phyloP scores from a whole-genome alignment of 306 rosid species.

The Corylus heterophylla region DNA sequence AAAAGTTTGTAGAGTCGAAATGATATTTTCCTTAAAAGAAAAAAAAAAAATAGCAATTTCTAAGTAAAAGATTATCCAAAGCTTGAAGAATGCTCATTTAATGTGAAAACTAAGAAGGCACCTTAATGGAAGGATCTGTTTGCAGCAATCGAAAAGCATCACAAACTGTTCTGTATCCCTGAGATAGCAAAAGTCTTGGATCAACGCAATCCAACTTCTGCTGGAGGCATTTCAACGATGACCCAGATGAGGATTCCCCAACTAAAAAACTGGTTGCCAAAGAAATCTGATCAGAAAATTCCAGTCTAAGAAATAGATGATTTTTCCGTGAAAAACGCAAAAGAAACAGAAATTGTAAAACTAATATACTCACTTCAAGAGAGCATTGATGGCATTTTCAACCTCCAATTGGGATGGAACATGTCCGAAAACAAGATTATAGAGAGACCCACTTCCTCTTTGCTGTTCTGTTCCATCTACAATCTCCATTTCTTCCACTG shows the following conservation, averaged over 20 bases:
- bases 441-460: conserved; percentile 14
- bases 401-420: conserved; percentile 64
- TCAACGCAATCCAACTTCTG: conserved; percentile 35
- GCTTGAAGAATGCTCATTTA: not conserved
- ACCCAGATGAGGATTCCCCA: conserved; percentile 35
- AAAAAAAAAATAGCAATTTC: not conserved
- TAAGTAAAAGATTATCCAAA: too few relatives aligned
- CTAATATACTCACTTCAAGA: conserved; percentile 43
- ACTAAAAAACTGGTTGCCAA: conserved; percentile 44
- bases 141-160: conserved; percentile 55
- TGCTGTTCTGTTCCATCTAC: conserved; percentile 23
- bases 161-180: conserved; percentile 42
- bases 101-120: conserved; percentile 17
- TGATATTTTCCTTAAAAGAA: not conserved
- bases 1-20: not conserved
- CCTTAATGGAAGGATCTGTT: conserved; percentile 61
- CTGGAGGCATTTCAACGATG: conserved; percentile 33
- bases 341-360: not conserved
- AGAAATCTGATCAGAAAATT: conserved; percentile 31
- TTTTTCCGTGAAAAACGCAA: not conserved
- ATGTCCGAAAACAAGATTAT: conserved; percentile 36
- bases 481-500: conserved; percentile 12
- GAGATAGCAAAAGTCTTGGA: conserved; percentile 38
- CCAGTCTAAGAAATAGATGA: not conserved
- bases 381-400: conserved; percentile 48